Evolutionary conservation across 78 protist species (phyloP).

Genomic region (Dictyostelium firmibasis): DNA sequence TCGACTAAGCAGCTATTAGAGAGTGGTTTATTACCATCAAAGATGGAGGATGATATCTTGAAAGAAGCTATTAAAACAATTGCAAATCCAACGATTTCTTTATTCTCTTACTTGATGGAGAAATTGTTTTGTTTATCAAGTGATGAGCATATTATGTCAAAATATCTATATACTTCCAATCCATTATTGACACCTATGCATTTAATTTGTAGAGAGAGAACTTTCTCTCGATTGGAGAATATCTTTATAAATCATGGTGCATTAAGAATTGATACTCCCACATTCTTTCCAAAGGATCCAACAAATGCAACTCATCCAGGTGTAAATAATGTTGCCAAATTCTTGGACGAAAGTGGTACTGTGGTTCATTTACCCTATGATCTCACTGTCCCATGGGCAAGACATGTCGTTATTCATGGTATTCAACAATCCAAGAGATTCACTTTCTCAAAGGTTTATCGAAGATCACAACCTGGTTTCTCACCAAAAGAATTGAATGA

Average conservation of each 20-base stretch:
- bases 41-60: slow-evolving; percentile 79
- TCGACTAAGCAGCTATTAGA: slow-evolving; percentile 61
- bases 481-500: slow-evolving; percentile 79
- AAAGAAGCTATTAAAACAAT: slow-evolving; percentile 75
- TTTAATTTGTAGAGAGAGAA: slow-evolving; percentile 6
- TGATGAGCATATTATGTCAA: slow-evolving; percentile 38
- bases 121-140: slow-evolving; percentile 33
- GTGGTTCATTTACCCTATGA: slow-evolving; percentile 70
- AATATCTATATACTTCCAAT: slow-evolving; percentile 51
- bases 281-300: slow-evolving; percentile 62
- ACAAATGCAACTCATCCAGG: background rate
- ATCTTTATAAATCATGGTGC: slow-evolving; percentile 72
- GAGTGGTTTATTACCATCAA: slow-evolving; percentile 53
- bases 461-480: slow-evolving; percentile 30
- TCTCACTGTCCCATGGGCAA: slow-evolving; percentile 80
- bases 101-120: slow-evolving; percentile 58
- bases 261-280: slow-evolving; percentile 64
- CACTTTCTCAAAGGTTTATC: slow-evolving; percentile 47
- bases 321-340: background rate
- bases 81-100: slow-evolving; percentile 48
- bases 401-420: slow-evolving; percentile 68
- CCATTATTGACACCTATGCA: background rate
- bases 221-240: background rate
- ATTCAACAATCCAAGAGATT: slow-evolving; percentile 23
- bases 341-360: slow-evolving; percentile 80